Evolutionary conservation across 257 asterid genomes (phyloP).

Genomic region (Penstemon newberryi): DNA sequence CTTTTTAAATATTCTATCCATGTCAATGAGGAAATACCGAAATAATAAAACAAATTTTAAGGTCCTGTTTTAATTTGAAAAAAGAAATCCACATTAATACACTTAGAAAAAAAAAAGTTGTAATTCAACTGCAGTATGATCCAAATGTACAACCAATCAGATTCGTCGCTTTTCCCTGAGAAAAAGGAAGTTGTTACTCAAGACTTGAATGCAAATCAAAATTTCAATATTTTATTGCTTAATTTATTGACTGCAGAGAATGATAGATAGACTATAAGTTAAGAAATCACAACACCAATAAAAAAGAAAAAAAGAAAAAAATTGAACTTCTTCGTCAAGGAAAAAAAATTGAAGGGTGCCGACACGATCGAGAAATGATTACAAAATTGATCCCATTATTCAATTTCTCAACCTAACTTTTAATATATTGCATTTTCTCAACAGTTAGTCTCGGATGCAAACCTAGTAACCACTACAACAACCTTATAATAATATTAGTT

Average conservation of each 20-base stretch:
- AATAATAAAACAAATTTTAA: neutral
- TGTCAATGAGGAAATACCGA: neutral
- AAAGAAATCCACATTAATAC: neutral
- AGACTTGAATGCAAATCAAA: neutral
- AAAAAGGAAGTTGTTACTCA: neutral
- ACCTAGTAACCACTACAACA: constrained; percentile 31
- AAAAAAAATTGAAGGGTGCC: constrained; percentile 28
- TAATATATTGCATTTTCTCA: constrained; percentile 29
- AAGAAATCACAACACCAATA: constrained; percentile 50
- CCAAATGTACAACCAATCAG: neutral
- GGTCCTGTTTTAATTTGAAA: no score
- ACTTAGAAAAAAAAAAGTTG: neutral
- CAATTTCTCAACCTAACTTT: constrained; percentile 52
- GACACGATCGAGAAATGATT: constrained; percentile 7
- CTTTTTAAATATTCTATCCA: no score
- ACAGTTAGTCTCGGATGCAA: constrained; percentile 46
- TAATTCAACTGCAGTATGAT: neutral
- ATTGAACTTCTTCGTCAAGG: constrained; percentile 45
- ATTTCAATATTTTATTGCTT: constrained; percentile 33
- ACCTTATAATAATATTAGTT: neutral
- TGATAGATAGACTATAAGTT: constrained; percentile 60
- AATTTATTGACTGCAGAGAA: constrained; percentile 39
- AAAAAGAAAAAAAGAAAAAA: constrained; percentile 33
- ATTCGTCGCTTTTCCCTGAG: neutral
- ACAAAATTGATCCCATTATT: constrained; percentile 35